These are phyloP conservation scores for Aspergillus incahuasiensis DNA, from an alignment of 495 filamentous ascomycete genomes.

Conservation along the genomic window DNA sequence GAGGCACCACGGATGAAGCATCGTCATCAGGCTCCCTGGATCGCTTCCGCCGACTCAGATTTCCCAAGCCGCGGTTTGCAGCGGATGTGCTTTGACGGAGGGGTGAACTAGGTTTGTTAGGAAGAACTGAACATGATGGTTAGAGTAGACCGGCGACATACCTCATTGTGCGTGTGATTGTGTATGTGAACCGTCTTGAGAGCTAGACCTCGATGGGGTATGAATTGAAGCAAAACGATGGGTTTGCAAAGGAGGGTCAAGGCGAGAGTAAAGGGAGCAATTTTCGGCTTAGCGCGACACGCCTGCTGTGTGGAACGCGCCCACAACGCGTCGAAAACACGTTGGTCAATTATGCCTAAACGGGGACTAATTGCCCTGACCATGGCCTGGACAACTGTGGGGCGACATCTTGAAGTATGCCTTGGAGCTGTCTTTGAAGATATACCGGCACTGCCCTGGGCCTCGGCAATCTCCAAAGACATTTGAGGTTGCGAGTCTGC, in stretches of 20 bases:
- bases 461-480: not conserved
- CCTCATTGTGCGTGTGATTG: slow-evolving; percentile 34
- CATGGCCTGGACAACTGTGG: not conserved
- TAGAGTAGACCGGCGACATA: slow-evolving; percentile 15
- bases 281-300: slow-evolving; percentile 21
- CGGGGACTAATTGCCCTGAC: too few relatives aligned
- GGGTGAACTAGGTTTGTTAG: slow-evolving; percentile 58
- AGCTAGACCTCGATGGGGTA: slow-evolving; percentile 2
- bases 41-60: slow-evolving; percentile 68
- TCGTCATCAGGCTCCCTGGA: slow-evolving; percentile 75
- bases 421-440: not conserved
- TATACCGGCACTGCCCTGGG: too few relatives aligned
- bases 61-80: slow-evolving; percentile 70
- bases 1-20: slow-evolving; percentile 63
- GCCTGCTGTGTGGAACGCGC: too few relatives aligned
- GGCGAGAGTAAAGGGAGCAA: too few relatives aligned
- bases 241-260: slow-evolving; percentile 23
- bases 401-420: not conserved
- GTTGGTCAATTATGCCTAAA: slow-evolving; percentile 37
- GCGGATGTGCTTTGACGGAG: slow-evolving; percentile 78
- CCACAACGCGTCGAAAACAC: too few relatives aligned
- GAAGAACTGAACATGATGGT: not conserved
- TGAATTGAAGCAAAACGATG: slow-evolving; percentile 6
- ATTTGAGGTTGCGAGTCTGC: not conserved
- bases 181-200: not conserved